Percentiles rank a stretch among this genome's conserved stretches.
These are phyloP conservation scores for Jacaranda copaia DNA, from an alignment of 257 asterid species.

Conservation along the genomic window DNA sequence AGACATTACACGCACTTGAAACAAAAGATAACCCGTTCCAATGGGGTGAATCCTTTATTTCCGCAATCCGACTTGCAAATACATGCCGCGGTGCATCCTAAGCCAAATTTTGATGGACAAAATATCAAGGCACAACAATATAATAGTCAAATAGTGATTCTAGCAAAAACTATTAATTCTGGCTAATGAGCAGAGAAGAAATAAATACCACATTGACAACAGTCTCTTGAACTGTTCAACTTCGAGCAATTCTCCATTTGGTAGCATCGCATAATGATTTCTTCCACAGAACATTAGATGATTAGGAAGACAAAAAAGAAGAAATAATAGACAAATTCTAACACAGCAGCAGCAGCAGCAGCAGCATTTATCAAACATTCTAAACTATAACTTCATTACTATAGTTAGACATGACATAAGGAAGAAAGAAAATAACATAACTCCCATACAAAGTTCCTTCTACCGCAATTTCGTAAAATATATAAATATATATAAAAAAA, in stretches of 20 bases:
- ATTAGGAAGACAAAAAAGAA: not conserved
- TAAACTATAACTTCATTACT: conserved; percentile 15
- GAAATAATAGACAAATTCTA: not conserved
- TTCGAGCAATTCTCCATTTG: no score
- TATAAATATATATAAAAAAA: no score
- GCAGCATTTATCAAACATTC: conserved; percentile 7
- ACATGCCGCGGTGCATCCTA: conserved; percentile 93
- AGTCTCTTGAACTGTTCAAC: no score
- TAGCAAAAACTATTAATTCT: no score
- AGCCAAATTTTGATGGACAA: conserved; percentile 43
- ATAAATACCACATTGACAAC: no score
- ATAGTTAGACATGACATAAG: not conserved
- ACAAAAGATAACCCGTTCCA: conserved; percentile 90
- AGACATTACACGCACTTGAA: conserved; percentile 83
- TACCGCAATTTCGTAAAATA: not conserved
- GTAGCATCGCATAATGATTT: not conserved
- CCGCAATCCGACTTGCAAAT: conserved; percentile 88
- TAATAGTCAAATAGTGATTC: no score
- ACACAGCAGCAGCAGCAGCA: not conserved
- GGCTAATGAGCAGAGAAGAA: no score
- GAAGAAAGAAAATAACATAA: no score
- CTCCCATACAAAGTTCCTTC: not conserved
- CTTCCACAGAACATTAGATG: not conserved
- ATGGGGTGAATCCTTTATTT: conserved; percentile 78
- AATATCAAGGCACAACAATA: not conserved